Evolutionary conservation across 2,329 filamentous ascomycete species (phyloP).

Genomic region (Phaeosphaeria sp.): DNA sequence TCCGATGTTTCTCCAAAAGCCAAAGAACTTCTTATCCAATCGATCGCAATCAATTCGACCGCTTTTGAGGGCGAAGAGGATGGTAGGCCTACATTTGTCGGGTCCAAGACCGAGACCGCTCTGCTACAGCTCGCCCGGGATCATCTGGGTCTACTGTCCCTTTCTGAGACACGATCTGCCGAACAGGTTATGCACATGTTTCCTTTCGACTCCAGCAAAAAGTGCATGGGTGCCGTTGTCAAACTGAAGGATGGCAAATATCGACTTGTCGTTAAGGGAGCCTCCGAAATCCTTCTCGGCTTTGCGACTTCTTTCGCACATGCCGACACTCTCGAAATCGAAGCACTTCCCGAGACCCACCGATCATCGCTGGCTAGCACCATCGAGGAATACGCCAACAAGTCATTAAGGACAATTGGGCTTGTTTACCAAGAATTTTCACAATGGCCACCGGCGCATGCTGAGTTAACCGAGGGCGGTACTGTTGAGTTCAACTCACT

Average conservation of each 20-base stretch:
- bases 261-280: constrained; percentile 63
- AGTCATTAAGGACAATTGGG: constrained; percentile 53
- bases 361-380: constrained; percentile 30
- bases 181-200: constrained; percentile 59
- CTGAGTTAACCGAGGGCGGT: constrained; percentile 24
- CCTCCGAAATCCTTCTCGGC: constrained; percentile 62
- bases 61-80: constrained; percentile 57
- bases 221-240: constrained; percentile 65
- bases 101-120: constrained; percentile 65
- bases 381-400: constrained; percentile 49
- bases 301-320: constrained; percentile 45
- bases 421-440: constrained; percentile 50
- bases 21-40: constrained; percentile 36
- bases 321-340: constrained; percentile 24
- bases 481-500: constrained; percentile 29
- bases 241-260: constrained; percentile 56
- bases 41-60: constrained; percentile 56
- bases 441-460: constrained; percentile 42
- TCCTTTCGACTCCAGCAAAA: constrained; percentile 63
- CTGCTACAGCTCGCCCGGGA: constrained; percentile 60
- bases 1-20: constrained; percentile 52
- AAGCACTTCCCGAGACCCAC: constrained; percentile 20
- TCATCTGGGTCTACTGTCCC: constrained; percentile 59
- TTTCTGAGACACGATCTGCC: constrained; percentile 56
- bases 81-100: constrained; percentile 59